Percentiles rank a stretch among this genome's conserved stretches.
Conservation (phyloP, 2,329 filamentous ascomycete species). For the Scedosporium minutisporum region DNA sequence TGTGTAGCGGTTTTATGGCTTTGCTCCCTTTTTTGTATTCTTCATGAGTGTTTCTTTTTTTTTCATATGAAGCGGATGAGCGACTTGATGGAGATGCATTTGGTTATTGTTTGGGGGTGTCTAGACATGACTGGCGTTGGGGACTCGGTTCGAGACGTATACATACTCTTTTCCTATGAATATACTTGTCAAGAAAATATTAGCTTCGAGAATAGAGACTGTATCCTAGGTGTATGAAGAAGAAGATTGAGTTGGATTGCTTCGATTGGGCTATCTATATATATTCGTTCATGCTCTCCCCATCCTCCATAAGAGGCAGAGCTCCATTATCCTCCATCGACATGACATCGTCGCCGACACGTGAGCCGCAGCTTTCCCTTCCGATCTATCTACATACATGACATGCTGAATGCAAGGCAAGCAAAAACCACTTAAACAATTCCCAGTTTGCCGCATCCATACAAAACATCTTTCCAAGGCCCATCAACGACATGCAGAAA, state of each 20-base stretch:
- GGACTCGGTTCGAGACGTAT: too few species aligned
- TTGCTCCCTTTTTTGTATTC: neutral
- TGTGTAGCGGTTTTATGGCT: neutral
- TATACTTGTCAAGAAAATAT: too few species aligned
- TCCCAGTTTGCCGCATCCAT: neutral
- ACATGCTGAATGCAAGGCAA: neutral
- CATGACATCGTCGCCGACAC: neutral
- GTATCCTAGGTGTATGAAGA: too few species aligned
- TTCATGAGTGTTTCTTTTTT: neutral
- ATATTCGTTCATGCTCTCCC: neutral
- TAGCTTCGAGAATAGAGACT: too few species aligned
- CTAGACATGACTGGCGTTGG: neutral
- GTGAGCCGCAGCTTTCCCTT: neutral
- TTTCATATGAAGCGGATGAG: neutral
- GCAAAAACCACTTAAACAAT: neutral
- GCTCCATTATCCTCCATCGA: neutral
- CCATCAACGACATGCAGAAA: neutral
- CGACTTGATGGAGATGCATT: too few species aligned
- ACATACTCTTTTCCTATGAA: too few species aligned
- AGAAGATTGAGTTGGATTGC: too few species aligned
- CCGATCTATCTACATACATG: neutral
- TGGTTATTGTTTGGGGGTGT: neutral
- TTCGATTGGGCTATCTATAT: neutral
- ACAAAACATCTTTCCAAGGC: neutral
- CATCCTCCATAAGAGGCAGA: neutral